Conservation (phyloP, 192 early-diverging fungal species). For the Allomyces macrogynus region DNA sequence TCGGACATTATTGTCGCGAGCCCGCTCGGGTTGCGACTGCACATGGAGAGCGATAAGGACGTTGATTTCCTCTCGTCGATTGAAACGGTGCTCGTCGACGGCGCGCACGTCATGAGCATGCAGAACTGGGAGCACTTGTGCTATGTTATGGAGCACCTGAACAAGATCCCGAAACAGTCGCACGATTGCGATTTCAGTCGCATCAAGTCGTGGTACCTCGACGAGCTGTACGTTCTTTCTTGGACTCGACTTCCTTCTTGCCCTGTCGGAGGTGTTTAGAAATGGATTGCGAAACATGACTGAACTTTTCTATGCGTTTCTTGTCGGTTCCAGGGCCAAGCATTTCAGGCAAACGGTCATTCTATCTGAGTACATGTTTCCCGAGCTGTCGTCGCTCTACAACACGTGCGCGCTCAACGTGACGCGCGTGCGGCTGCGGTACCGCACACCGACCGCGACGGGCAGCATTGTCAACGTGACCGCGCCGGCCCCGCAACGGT, state of each 20-base stretch:
- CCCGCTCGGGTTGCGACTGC: conserved; percentile 73
- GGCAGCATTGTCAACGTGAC: neutral
- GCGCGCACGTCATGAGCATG: conserved; percentile 71
- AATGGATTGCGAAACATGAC: neutral
- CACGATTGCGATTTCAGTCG: conserved; percentile 93
- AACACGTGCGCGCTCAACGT: conserved; percentile 38
- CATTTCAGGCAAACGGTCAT: conserved; percentile 79
- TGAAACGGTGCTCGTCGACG: conserved; percentile 73
- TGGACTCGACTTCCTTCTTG: too few relatives aligned
- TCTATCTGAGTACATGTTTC: conserved; percentile 57
- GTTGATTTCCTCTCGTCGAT: conserved; percentile 88
- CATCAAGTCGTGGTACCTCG: conserved; percentile 64
- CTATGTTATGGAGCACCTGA: conserved; percentile 56
- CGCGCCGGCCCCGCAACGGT: neutral
- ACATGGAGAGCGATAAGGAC: conserved; percentile 50
- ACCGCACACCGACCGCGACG: neutral
- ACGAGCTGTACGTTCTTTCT: conserved; percentile 38
- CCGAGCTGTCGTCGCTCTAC: conserved; percentile 81
- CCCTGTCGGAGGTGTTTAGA: neutral
- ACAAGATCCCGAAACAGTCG: conserved; percentile 70
- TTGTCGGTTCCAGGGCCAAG: conserved; percentile 24
- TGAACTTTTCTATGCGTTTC: neutral
- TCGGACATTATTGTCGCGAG: conserved; percentile 82
- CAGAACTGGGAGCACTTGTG: conserved; percentile 96
- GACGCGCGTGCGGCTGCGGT: conserved; percentile 9